phyloP scores from a whole-genome alignment of 352 stramenopile species.

The Phytopythium chamaehyphon region DNA sequence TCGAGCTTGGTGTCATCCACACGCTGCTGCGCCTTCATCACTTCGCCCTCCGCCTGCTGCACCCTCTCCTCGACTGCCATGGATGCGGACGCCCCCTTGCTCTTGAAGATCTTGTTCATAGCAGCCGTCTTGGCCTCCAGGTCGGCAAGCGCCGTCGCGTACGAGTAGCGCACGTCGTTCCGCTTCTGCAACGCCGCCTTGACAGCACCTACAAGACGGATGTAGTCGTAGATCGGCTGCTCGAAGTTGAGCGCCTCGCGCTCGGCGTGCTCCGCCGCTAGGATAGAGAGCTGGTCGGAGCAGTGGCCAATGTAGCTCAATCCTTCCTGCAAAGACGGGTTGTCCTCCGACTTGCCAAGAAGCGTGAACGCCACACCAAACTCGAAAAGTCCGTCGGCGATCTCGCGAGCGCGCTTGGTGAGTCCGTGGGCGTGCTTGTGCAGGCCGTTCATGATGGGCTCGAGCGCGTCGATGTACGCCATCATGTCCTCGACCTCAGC shows the following conservation, averaged over 20 bases:
- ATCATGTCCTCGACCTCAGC: constrained; percentile 95
- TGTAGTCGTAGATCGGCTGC: constrained; percentile 95
- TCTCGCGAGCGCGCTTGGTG: constrained; percentile 93
- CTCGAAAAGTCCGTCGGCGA: constrained; percentile 95
- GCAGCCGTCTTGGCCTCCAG: constrained; percentile 79
- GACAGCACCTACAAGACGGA: constrained; percentile 94
- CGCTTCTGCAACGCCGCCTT: constrained; percentile 92
- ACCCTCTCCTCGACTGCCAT: constrained; percentile 67
- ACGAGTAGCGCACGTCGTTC: constrained; percentile 90
- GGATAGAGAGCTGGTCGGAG: constrained; percentile 88
- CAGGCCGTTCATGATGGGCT: constrained; percentile 94
- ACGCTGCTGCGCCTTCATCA: constrained; percentile 76
- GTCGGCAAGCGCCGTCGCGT: constrained; percentile 82
- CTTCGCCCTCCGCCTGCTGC: constrained; percentile 81
- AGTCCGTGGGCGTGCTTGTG: constrained; percentile 92
- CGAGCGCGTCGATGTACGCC: constrained; percentile 93
- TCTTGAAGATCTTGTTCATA: constrained; percentile 62
- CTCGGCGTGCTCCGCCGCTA: constrained; percentile 92
- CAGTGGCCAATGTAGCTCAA: constrained; percentile 91
- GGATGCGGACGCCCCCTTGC: constrained; percentile 34
- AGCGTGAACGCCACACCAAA: constrained; percentile 96
- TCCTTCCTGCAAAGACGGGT: constrained; percentile 88
- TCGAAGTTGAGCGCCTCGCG: constrained; percentile 92
- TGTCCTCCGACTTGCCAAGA: constrained; percentile 92
- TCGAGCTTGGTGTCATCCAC: constrained; percentile 90